Percentiles rank a stretch among this genome's conserved stretches.
These are phyloP conservation scores for Dictyostelium discoideum DNA, from an alignment of 78 protist genomes.

Conservation along the genomic window DNA sequence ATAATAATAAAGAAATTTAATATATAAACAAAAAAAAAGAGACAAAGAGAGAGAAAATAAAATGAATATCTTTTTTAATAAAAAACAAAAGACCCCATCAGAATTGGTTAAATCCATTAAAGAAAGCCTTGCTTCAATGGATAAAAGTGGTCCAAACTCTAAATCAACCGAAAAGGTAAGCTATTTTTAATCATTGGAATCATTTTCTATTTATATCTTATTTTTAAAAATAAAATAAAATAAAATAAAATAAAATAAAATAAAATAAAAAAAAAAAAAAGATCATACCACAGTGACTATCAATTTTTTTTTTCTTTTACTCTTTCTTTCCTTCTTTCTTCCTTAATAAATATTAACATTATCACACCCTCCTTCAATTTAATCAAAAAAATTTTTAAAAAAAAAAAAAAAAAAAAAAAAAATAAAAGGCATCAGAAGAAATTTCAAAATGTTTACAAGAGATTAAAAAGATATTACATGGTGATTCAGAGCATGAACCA, in stretches of 20 bases:
- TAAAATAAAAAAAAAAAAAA: background rate
- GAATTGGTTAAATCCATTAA: slow-evolving; percentile 63
- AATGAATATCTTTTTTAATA: slow-evolving; percentile 76
- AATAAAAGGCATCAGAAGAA: slow-evolving; percentile 61
- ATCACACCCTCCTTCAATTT: background rate
- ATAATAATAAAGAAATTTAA: no score
- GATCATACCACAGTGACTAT: background rate
- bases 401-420: background rate
- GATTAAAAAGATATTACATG: slow-evolving; percentile 83
- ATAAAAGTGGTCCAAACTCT: slow-evolving; percentile 76
- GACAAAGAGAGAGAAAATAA: background rate
- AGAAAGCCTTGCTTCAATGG: slow-evolving; percentile 38
- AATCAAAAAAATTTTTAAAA: no score
- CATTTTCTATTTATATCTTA: background rate
- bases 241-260: background rate
- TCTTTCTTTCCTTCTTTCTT: background rate
- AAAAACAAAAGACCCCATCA: slow-evolving; percentile 77
- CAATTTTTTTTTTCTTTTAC: background rate
- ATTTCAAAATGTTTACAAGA: slow-evolving; percentile 53
- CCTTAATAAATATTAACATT: background rate
- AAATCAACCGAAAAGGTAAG: slow-evolving; percentile 62
- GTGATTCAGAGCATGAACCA: slow-evolving; percentile 84
- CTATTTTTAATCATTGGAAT: background rate
- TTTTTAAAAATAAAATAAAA: no score
- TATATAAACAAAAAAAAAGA: background rate